Evolutionary conservation across 306 rosid species (phyloP).

Genomic region (Cicer judaicum): DNA sequence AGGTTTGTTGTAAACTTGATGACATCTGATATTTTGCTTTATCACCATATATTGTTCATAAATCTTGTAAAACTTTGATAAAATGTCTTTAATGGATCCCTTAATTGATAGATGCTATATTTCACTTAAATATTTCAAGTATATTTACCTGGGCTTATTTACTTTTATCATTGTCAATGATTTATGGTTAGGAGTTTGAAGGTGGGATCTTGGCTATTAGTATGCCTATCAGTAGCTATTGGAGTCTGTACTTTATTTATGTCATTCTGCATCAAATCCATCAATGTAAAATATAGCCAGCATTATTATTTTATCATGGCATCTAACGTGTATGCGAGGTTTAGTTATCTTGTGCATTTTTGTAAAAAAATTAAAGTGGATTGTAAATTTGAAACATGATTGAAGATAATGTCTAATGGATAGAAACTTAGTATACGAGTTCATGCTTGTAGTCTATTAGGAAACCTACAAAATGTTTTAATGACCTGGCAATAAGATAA

Average conservation of each 20-base stretch:
- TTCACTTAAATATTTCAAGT: constrained; percentile 10
- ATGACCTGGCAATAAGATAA: not conserved
- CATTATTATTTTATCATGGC: not conserved
- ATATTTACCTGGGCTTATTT: constrained; percentile 1
- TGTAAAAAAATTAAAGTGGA: not conserved
- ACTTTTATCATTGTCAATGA: not conserved
- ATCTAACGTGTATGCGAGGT: not conserved
- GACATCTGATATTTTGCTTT: constrained; percentile 24
- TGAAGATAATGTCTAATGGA: not conserved
- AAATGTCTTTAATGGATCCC: not conserved
- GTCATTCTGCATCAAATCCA: not conserved
- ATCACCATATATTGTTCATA: not conserved
- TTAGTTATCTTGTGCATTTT: not conserved
- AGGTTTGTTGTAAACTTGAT: constrained; percentile 55
- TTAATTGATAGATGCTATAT: constrained; percentile 20
- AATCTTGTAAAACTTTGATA: constrained; percentile 8
- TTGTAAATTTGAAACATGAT: not conserved
- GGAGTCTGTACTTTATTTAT: not conserved
- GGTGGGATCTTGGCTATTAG: constrained; percentile 3
- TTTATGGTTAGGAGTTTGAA: not conserved
- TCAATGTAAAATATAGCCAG: not conserved
- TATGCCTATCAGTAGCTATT: not conserved
- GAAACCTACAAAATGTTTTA: not conserved
- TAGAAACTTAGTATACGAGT: not conserved
- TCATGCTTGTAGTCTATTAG: not conserved